Percentiles rank a stretch among this genome's conserved stretches.
These are phyloP conservation scores for Thozetella sp. DNA, from an alignment of 495 filamentous ascomycete genomes.

Conservation along the genomic window DNA sequence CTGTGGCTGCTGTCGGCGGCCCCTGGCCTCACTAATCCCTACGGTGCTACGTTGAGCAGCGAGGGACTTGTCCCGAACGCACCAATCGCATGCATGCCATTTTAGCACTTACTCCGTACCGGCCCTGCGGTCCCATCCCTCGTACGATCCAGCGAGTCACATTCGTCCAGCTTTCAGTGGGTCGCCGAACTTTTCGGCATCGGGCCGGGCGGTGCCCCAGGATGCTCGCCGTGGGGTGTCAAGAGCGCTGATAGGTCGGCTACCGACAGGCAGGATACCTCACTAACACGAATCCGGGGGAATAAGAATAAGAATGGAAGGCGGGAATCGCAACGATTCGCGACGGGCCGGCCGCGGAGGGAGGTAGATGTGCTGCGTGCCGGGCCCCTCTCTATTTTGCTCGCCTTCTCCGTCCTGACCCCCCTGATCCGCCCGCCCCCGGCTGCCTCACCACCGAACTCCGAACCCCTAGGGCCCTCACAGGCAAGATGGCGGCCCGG, in stretches of 20 bases:
- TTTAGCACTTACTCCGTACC: neutral
- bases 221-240: no score
- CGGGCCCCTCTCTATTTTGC: no score
- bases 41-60: no score
- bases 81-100: neutral
- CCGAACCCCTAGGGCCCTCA: neutral
- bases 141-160: neutral
- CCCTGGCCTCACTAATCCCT: no score
- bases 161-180: neutral
- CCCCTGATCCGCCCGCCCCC: neutral
- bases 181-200: neutral
- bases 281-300: neutral
- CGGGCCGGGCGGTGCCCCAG: neutral
- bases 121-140: neutral
- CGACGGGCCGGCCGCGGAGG: neutral
- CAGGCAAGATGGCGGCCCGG: neutral
- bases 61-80: no score
- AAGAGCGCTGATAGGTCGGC: constrained; percentile 1
- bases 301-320: neutral
- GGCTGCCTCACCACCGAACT: neutral
- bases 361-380: no score
- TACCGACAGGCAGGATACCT: neutral
- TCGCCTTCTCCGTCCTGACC: neutral
- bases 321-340: neutral
- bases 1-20: no score